Evolutionary conservation across 257 asterid species (phyloP).

Genomic region (Dorcoceras hygrometricum): DNA sequence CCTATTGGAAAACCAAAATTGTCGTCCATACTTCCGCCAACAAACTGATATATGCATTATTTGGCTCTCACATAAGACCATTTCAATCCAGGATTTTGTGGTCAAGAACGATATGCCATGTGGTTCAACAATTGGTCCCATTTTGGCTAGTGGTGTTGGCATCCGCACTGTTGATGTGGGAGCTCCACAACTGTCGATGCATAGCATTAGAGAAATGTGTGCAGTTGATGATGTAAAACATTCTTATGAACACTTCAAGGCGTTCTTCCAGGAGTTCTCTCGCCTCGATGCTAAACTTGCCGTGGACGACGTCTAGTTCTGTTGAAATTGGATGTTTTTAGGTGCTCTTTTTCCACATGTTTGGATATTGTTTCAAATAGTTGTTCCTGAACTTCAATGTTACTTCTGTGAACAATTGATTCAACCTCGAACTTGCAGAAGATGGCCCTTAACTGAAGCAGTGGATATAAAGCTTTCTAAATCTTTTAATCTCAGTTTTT

Average conservation of each 20-base stretch:
- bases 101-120: constrained; percentile 84
- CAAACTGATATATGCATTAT: not conserved
- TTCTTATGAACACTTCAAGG: constrained; percentile 78
- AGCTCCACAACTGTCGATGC: constrained; percentile 93
- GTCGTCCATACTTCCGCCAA: not conserved
- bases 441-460: no score
- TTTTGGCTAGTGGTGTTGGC: constrained; percentile 89
- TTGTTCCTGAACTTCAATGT: constrained; percentile 10
- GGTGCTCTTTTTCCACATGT: not conserved
- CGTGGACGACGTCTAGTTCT: constrained; percentile 53
- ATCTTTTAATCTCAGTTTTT: no score
- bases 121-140: constrained; percentile 97
- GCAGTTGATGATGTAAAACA: constrained; percentile 86
- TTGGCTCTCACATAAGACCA: not conserved
- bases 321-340: constrained; percentile 13
- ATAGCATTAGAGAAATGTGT: constrained; percentile 95
- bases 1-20: not conserved
- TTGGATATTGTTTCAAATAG: constrained; percentile 2
- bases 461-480: no score
- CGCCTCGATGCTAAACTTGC: constrained; percentile 62
- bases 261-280: constrained; percentile 71
- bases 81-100: constrained; percentile 69
- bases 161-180: constrained; percentile 88
- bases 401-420: no score
- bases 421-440: no score